Conservation (phyloP, 2,329 filamentous ascomycete genomes). For the Penicillium sp. region DNA sequence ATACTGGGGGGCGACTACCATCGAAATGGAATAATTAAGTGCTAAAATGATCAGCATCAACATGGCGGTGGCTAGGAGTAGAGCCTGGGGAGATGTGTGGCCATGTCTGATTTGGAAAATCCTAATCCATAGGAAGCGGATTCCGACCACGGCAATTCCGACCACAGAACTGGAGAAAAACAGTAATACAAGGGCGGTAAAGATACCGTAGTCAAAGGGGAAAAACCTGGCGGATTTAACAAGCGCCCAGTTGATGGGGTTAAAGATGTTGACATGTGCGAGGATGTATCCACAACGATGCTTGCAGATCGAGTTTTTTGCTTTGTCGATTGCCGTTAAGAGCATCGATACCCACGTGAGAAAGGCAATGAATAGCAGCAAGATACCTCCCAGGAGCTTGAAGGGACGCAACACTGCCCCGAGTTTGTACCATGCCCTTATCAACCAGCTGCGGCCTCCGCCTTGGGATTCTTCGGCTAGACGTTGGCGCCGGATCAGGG, state of each 20-base stretch:
- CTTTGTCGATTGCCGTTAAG: constrained; percentile 93
- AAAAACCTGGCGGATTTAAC: constrained; percentile 78
- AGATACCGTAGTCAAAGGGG: constrained; percentile 87
- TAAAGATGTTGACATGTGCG: constrained; percentile 83
- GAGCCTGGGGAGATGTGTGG: constrained; percentile 84
- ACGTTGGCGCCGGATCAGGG: constrained; percentile 81
- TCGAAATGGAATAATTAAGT: constrained; percentile 87
- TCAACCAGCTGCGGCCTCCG: constrained; percentile 70
- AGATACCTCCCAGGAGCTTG: constrained; percentile 78
- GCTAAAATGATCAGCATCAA: constrained; percentile 85
- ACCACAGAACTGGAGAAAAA: constrained; percentile 87
- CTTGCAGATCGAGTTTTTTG: constrained; percentile 91
- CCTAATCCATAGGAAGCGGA: constrained; percentile 92
- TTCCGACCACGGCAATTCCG: constrained; percentile 81
- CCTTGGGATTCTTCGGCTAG: constrained; percentile 68
- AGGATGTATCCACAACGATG: constrained; percentile 88
- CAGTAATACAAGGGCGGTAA: constrained; percentile 77
- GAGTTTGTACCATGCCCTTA: constrained; percentile 73
- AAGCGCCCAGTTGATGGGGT: constrained; percentile 89
- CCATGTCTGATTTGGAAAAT: constrained; percentile 90
- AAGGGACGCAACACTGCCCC: constrained; percentile 82
- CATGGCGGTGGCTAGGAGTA: constrained; percentile 87
- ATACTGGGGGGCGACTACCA: constrained; percentile 95
- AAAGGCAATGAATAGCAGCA: constrained; percentile 71
- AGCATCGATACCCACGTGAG: constrained; percentile 89